Percentiles rank a stretch among this genome's conserved stretches.
Conservation (phyloP, 2,329 filamentous ascomycete genomes). For the Apiospora pterosperma region DNA sequence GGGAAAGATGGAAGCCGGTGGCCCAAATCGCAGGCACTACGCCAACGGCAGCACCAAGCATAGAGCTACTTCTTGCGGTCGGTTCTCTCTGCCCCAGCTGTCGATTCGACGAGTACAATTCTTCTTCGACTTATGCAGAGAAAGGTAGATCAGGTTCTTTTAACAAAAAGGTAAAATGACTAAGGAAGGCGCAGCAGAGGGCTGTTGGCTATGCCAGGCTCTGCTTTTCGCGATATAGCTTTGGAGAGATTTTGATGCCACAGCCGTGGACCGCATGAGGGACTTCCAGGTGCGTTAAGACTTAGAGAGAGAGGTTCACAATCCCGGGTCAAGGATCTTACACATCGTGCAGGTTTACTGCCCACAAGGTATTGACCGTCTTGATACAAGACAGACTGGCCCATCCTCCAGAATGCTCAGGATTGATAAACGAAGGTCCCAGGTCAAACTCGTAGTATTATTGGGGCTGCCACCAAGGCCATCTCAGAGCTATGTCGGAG, state of each 20-base stretch:
- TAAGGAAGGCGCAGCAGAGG: background rate
- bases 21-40: background rate
- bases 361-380: background rate
- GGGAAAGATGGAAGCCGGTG: background rate
- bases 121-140: background rate
- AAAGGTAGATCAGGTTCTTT: background rate
- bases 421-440: background rate
- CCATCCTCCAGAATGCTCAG: conserved; percentile 5
- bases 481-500: background rate
- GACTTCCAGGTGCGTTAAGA: background rate
- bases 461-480: conserved; percentile 1
- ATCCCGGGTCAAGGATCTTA: background rate
- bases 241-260: background rate
- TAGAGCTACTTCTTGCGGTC: background rate
- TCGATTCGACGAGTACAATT: background rate
- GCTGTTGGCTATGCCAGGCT: conserved; percentile 5
- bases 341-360: conserved; percentile 6
- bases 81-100: background rate
- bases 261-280: background rate
- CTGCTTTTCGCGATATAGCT: background rate
- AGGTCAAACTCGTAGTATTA: conserved; percentile 4
- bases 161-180: background rate
- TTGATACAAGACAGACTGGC: too few species aligned
- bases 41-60: background rate
- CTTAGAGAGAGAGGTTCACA: conserved; percentile 7